These are phyloP conservation scores for Logfia minima DNA, from an alignment of 129 eudicot genomes.

Conservation along the genomic window DNA sequence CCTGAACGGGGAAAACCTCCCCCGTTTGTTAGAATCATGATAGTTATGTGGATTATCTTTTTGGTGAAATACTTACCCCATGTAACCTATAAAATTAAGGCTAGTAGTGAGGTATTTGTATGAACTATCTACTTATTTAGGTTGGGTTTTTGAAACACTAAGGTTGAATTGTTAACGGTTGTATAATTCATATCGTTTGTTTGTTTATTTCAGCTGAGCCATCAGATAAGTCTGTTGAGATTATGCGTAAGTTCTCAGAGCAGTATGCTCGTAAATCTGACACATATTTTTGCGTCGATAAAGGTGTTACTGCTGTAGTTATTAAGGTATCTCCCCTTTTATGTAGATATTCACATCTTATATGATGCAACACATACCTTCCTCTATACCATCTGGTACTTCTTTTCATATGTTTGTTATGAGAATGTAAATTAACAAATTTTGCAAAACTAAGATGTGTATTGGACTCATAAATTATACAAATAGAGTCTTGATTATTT, in stretches of 20 bases:
- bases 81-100: background rate
- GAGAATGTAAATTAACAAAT: no score
- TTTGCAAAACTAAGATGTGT: no score
- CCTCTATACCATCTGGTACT: no score
- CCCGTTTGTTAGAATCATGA: no score
- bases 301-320: slow-evolving; percentile 91
- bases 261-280: slow-evolving; percentile 91
- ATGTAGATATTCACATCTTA: background rate
- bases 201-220: slow-evolving; percentile 59
- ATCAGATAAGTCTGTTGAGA: slow-evolving; percentile 81
- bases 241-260: slow-evolving; percentile 97
- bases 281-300: slow-evolving; percentile 88
- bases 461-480: background rate
- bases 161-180: background rate
- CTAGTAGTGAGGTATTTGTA: background rate
- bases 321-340: slow-evolving; percentile 62
- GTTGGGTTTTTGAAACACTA: background rate
- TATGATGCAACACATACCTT: no score
- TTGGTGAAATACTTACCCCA: background rate
- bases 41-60: no score
- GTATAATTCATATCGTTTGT: background rate
- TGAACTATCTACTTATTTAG: background rate
- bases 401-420: background rate
- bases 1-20: no score
- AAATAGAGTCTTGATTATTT: background rate